Base-by-base conservation (phyloP, 805 yeast genomes). In the Priceomyces fermenticarens region DNA sequence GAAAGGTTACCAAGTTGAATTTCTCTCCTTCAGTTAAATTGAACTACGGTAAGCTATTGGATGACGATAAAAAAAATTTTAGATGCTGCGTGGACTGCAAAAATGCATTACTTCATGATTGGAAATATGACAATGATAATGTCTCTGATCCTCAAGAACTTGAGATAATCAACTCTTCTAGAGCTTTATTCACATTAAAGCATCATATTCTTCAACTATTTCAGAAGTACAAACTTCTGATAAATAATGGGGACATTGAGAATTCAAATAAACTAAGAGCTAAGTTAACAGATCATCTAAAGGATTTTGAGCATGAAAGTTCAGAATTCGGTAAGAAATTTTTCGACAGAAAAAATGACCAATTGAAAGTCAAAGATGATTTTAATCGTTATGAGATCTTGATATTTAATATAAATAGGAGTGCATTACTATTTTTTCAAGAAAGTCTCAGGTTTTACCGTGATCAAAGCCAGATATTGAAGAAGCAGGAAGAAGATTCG, bases 81-180 rank as follows among this genome's bases (percentile, higher is more conserved):
- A 58, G 96, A 30, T 61, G 88, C 27, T 91, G 98, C 62, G 62
- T 73, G 3, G 64, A 70, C 25, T 91, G 99, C 64, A 82, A 85
- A 39, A 67, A 78, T 45, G 62, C 66, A 3, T 62, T 90, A 20
- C 80, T 86, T 43, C 69, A 73, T 30, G 79, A 75, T 36, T 72
- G 79, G 50, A 77, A 57, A 35, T 34, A 44, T 5, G 34, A 30
- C n/a, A 37, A 41, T 9, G 33, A 46, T 13, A 40, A 41, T 3
- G 15, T 33, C 23, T 30, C 47, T 30, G 20, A 31, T 44, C 33
- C 23, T n/a, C 32, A 34, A 3, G 39, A 41, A 2, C 33, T 34
- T 10, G 39, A 35, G n/a, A 45, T 61, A n/a, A 54, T 61, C 27
- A 35, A 37, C n/a, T 39, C 39, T 3, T 59, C 57, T 45, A 49